Percentiles rank a stretch among this genome's conserved stretches.
phyloP scores from a whole-genome alignment of 75 land plant genomes.

The Cupressus sempervirens region DNA sequence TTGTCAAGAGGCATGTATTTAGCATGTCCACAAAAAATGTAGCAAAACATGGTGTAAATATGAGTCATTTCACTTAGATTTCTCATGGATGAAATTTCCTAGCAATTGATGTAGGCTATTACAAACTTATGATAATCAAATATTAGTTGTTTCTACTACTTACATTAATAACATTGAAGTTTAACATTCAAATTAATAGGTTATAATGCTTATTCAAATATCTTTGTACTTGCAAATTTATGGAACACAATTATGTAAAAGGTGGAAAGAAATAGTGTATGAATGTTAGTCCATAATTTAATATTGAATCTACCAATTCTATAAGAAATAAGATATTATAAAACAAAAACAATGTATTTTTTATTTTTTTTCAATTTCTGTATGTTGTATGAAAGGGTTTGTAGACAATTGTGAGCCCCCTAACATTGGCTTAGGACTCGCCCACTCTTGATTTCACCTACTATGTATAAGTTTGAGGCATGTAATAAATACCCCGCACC shows the following conservation, averaged over 20 bases:
- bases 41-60: constrained; percentile 60
- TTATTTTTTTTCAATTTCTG: too few species aligned
- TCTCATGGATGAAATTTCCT: constrained; percentile 87
- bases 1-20: constrained; percentile 82
- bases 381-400: too few species aligned
- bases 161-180: constrained; percentile 57
- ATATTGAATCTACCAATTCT: too few species aligned
- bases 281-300: too few species aligned
- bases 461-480: too few species aligned
- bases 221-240: not conserved
- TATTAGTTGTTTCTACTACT: constrained; percentile 89
- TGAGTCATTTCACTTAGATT: constrained; percentile 82
- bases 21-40: constrained; percentile 68
- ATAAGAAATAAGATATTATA: too few species aligned
- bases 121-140: constrained; percentile 83
- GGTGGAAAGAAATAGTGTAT: not conserved
- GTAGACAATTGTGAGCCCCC: too few species aligned
- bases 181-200: not conserved
- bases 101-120: constrained; percentile 73
- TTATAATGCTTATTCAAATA: not conserved
- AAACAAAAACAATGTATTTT: too few species aligned
- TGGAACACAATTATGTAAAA: not conserved
- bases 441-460: too few species aligned
- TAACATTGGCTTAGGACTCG: too few species aligned
- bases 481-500: too few species aligned